A percentile compares a stretch with the other conserved stretches of the same genome.
phyloP scores from a whole-genome alignment of 2,329 filamentous ascomycete genomes.

The Ophiostoma sp. region DNA sequence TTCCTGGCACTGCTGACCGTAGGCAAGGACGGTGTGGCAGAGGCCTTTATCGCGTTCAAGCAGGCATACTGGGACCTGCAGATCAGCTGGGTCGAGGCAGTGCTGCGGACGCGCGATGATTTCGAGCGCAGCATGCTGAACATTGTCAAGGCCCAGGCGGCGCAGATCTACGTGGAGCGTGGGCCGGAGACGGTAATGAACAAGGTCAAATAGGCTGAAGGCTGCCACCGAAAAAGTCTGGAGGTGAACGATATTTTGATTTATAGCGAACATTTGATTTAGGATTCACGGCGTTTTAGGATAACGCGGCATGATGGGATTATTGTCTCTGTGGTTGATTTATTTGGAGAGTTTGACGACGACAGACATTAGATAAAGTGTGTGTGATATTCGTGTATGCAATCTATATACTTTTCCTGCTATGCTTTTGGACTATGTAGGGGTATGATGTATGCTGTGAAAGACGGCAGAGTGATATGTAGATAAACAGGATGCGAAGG shows the following conservation, averaged over 20 bases:
- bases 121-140: conserved; percentile 89
- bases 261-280: not conserved
- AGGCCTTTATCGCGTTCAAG: conserved; percentile 81
- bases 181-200: conserved; percentile 92
- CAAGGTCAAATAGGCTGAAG: conserved; percentile 62
- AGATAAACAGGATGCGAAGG: not conserved
- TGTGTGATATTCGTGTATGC: not conserved
- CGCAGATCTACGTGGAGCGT: conserved; percentile 72
- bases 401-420: not conserved
- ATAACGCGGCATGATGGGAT: conserved; percentile 5
- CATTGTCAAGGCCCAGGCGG: conserved; percentile 80
- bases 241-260: not conserved
- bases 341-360: not conserved
- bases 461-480: not conserved
- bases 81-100: conserved; percentile 91
- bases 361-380: not conserved
- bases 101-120: conserved; percentile 80
- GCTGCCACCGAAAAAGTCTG: not conserved
- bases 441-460: conserved; percentile 5
- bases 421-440: not conserved
- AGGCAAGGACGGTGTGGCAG: conserved; percentile 66
- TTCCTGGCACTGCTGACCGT: conserved; percentile 75
- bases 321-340: not conserved
- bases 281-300: conserved; percentile 9
- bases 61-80: conserved; percentile 86